phyloP scores from a whole-genome alignment of 495 filamentous ascomycete genomes.

The Penicillium canescens region DNA sequence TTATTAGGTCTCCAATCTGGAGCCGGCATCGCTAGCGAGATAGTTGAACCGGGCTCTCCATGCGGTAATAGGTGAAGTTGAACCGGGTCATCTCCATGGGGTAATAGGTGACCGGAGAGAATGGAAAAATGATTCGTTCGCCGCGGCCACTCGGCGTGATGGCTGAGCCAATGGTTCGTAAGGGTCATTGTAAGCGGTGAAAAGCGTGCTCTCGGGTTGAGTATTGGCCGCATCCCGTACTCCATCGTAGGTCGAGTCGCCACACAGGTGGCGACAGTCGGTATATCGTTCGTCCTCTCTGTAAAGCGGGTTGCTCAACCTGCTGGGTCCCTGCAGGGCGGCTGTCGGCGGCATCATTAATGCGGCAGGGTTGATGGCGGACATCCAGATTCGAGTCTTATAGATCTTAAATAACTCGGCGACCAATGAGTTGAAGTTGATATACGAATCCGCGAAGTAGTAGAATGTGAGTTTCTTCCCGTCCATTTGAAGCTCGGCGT shows the following conservation, averaged over 20 bases:
- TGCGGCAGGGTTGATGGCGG: slow-evolving; percentile 95
- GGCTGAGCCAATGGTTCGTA: slow-evolving; percentile 39
- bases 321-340: slow-evolving; percentile 53
- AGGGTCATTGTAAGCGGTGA: slow-evolving; percentile 35
- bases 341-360: slow-evolving; percentile 76
- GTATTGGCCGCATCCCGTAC: slow-evolving; percentile 29
- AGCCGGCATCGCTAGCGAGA: too few relatives aligned
- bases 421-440: slow-evolving; percentile 97
- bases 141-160: slow-evolving; percentile 18
- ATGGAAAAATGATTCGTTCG: too few relatives aligned
- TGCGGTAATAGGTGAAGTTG: too few relatives aligned
- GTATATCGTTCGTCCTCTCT: slow-evolving; percentile 22
- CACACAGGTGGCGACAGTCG: slow-evolving; percentile 38
- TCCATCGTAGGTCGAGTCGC: slow-evolving; percentile 25
- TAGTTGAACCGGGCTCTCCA: too few relatives aligned
- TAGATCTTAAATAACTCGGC: slow-evolving; percentile 98
- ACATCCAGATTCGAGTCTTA: slow-evolving; percentile 99
- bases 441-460: slow-evolving; percentile 96
- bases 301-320: slow-evolving; percentile 33
- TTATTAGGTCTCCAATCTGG: too few relatives aligned
- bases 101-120: too few relatives aligned
- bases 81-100: too few relatives aligned
- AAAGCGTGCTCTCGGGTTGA: slow-evolving; percentile 36
- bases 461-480: slow-evolving; percentile 99
- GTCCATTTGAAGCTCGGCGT: slow-evolving; percentile 99